phyloP scores from a whole-genome alignment of 257 asterid species.

The Dorcoceras hygrometricum region DNA sequence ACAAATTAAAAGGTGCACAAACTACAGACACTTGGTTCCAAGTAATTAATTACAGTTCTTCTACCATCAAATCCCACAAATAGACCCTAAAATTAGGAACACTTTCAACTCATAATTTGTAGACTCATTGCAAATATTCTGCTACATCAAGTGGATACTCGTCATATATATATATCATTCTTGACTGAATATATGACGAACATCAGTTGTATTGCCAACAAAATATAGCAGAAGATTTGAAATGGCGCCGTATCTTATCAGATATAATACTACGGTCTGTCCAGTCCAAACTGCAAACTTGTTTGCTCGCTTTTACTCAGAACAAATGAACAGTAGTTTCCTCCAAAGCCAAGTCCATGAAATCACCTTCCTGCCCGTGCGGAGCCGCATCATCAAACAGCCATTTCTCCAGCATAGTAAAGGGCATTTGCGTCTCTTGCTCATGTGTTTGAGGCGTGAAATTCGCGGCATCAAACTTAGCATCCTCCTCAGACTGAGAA shows the following conservation, averaged over 20 bases:
- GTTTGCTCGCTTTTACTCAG: conserved; percentile 47
- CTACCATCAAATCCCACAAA: not conserved
- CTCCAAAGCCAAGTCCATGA: conserved; percentile 52
- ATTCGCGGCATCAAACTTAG: conserved; percentile 13
- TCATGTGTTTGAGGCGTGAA: conserved; percentile 26
- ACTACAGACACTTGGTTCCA: conserved; percentile 22
- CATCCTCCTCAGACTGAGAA: conserved; percentile 35
- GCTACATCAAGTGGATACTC: not conserved
- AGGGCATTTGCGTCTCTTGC: conserved; percentile 45
- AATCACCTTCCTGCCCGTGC: conserved; percentile 59
- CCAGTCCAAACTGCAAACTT: conserved; percentile 31
- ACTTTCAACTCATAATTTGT: not conserved
- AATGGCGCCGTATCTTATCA: not conserved
- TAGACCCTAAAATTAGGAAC: conserved; percentile 23
- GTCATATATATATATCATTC: no score
- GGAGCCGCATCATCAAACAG: conserved; percentile 61
- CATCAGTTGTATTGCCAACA: not conserved
- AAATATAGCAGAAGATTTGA: not conserved
- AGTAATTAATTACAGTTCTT: conserved; percentile 21
- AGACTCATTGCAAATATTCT: not conserved
- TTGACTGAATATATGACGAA: not conserved
- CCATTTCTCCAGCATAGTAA: conserved; percentile 77
- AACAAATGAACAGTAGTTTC: conserved; percentile 81
- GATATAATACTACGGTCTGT: not conserved
- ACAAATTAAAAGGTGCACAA: conserved; percentile 27